These are phyloP conservation scores for Ophiorrhiza pumila DNA, from an alignment of 257 asterid genomes.

Conservation along the genomic window DNA sequence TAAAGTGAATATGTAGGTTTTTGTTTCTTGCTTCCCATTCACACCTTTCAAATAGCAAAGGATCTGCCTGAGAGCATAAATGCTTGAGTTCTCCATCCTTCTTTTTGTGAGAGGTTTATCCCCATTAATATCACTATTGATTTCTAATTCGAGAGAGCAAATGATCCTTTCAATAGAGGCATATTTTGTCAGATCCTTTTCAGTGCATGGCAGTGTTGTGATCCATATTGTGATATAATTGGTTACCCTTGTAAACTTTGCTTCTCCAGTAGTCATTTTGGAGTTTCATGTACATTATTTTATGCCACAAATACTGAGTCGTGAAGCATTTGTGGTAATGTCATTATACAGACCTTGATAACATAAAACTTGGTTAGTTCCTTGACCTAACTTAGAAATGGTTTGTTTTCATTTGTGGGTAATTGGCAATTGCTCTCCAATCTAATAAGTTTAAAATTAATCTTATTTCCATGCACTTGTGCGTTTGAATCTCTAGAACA, in stretches of 20 bases:
- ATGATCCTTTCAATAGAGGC: background rate
- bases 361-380: background rate
- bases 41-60: background rate
- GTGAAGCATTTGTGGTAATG: background rate
- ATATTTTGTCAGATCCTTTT: too few species aligned
- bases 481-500: background rate
- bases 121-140: background rate
- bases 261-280: too few species aligned
- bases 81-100: too few species aligned
- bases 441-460: background rate
- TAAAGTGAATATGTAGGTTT: too few species aligned
- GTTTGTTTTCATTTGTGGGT: background rate
- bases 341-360: background rate
- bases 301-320: background rate
- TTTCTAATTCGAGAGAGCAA: background rate
- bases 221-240: too few species aligned
- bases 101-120: background rate
- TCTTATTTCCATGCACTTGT: background rate
- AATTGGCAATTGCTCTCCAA: background rate
- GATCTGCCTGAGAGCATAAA: background rate
- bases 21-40: slow-evolving; percentile 19
- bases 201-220: too few species aligned
- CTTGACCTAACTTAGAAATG: too few species aligned
- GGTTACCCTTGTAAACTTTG: too few species aligned
- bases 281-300: background rate